Evolutionary conservation across 495 filamentous ascomycete genomes (phyloP), one percentile per base, ranked within the genome.

Genomic region (Penicillium pancosmium): DNA sequence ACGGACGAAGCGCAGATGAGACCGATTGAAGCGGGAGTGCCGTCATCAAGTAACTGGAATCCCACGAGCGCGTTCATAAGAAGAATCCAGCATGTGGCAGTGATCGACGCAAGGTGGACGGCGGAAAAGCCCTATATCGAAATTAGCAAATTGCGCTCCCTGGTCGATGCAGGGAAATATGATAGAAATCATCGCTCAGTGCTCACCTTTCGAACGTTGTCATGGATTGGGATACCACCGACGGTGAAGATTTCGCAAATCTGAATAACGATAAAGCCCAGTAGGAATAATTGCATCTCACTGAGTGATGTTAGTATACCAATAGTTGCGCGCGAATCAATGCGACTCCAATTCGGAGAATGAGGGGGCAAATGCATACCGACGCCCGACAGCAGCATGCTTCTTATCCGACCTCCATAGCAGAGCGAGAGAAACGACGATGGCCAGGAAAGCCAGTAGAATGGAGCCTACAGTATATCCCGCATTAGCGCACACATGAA

Each of bases 191-290:
- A 23, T 15, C 9, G 41, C 43, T 1, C 4, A 12, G 47, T 11
- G 47, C 67, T 23, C 64, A 73, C 65, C 67, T 77, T 79, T 64
- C 90, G 86, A 49, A 91, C 90, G 41, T 71, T 82, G 36, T 75
- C 75, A 51, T 80, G 70, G 18, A 97, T 72, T 7, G 92, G 92
- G 69, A 99, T 92, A 50, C 88, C 89, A 56, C 94, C 94, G 25
- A 97, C 85, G 2, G 91, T 91, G 74, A 99, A 97, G 64, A 99
- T 97, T 69, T 99, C 94, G 71, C 91, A 95, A 64, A 99, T 91
- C 68, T 88, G 85, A 59, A 98, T 86, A 33, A 99, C 76, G 46
- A 97, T 89, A 67, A 91, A 99, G 38, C 89, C 88, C 18, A 91
- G 43, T 21, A 99, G 80, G 74, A 98, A 97, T 40, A 97, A 69